A percentile compares a stretch with the other conserved stretches of the same genome.
These are phyloP conservation scores for Antrodiella citrinella DNA, from an alignment of 768 basidiomycete species.

Conservation along the genomic window DNA sequence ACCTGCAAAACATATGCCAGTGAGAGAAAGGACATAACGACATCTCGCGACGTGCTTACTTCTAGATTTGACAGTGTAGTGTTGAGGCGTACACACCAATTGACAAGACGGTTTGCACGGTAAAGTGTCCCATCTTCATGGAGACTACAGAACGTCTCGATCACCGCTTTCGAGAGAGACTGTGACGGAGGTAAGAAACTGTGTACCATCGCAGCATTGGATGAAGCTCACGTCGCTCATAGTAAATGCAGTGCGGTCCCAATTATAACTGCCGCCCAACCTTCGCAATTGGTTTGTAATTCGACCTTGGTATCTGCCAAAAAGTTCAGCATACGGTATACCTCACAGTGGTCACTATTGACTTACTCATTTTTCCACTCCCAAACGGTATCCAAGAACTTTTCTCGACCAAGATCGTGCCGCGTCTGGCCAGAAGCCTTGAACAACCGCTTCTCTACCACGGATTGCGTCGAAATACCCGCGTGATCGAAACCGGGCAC, in stretches of 20 bases:
- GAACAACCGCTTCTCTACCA: slow-evolving; percentile 88
- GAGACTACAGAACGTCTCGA: slow-evolving; percentile 84
- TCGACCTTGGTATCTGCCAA: slow-evolving; percentile 74
- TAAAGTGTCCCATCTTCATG: slow-evolving; percentile 91
- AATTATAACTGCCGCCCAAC: slow-evolving; percentile 90
- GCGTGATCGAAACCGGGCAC: slow-evolving; percentile 97
- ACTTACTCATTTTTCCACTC: slow-evolving; percentile 96
- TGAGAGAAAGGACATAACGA: not conserved
- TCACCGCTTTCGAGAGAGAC: slow-evolving; percentile 78
- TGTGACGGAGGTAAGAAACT: slow-evolving; percentile 19
- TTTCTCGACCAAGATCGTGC: slow-evolving; percentile 92
- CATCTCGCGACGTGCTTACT: slow-evolving; percentile 32
- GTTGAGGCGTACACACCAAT: slow-evolving; percentile 95
- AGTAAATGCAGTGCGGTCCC: slow-evolving; percentile 91
- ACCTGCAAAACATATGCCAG: slow-evolving; percentile 45
- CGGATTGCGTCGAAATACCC: slow-evolving; percentile 95
- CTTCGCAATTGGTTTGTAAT: slow-evolving; percentile 86
- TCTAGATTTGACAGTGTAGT: slow-evolving; percentile 98
- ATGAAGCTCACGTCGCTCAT: slow-evolving; percentile 68
- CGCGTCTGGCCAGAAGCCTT: slow-evolving; percentile 77
- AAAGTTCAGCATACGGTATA: too few species aligned
- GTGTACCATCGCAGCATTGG: not conserved
- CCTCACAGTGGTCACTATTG: not conserved
- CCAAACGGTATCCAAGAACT: slow-evolving; percentile 84
- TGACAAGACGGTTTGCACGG: slow-evolving; percentile 93